A percentile compares a stretch with the other conserved stretches of the same genome.
These are phyloP conservation scores for Fusarium avenaceum DNA, from an alignment of 2,329 filamentous ascomycete genomes.

Conservation along the genomic window DNA sequence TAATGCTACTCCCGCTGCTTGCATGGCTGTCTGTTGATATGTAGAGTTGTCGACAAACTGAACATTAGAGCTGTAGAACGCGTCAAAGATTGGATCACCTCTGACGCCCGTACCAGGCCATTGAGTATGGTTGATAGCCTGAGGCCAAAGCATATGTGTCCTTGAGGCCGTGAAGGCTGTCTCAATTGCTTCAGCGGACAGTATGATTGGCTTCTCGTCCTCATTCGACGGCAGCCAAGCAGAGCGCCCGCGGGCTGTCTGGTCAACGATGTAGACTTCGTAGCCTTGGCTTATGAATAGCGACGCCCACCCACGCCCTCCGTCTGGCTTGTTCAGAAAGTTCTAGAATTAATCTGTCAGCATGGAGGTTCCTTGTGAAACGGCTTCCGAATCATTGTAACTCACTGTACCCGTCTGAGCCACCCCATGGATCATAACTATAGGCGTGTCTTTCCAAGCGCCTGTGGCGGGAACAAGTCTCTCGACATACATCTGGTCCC, in stretches of 20 bases:
- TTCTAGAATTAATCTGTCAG: constrained; percentile 32
- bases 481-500: constrained; percentile 47
- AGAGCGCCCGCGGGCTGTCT: constrained; percentile 43
- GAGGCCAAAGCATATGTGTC: constrained; percentile 42
- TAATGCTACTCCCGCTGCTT: constrained; percentile 54
- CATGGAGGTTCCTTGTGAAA: not conserved
- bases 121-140: constrained; percentile 43
- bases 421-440: constrained; percentile 44
- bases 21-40: constrained; percentile 37
- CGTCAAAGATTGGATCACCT: constrained; percentile 39
- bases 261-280: constrained; percentile 45
- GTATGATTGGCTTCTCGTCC: constrained; percentile 25
- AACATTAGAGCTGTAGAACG: constrained; percentile 46
- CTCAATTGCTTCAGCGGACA: constrained; percentile 40
- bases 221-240: constrained; percentile 33
- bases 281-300: constrained; percentile 42
- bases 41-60: constrained; percentile 41
- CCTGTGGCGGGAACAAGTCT: constrained; percentile 34
- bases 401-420: constrained; percentile 45
- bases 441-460: constrained; percentile 27
- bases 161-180: constrained; percentile 35
- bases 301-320: constrained; percentile 43
- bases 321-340: constrained; percentile 45
- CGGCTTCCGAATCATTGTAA: constrained; percentile 1
- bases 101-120: constrained; percentile 40